Base-by-base conservation (phyloP, 208 protist genomes). In the Wallacemonas sp. region DNA sequence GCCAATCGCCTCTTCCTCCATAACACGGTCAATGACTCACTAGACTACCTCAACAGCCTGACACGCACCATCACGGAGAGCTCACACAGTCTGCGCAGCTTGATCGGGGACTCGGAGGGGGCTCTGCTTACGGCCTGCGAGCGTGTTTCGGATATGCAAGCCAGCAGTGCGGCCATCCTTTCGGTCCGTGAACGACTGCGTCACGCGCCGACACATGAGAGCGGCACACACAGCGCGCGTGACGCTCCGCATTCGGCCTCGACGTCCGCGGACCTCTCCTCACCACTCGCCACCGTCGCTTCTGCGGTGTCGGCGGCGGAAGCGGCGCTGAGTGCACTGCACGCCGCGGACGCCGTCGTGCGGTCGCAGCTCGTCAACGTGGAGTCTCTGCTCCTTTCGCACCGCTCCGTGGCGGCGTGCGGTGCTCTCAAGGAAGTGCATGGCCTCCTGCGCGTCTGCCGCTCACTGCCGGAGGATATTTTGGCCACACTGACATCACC, bases 21-120 rank as follows among this genome's bases (percentile, higher is more conserved):
- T 2, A 92, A 92, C 67, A 81, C 80, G 17, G 73, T 85, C 10
- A 69, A 67, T 2, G 75, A 89, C 57, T 59, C 75, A 1, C 66
- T 76, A 0, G 71, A 80, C 34, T 89, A 92, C 53, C 74, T 87
- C 22, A 61, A 57, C 57, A 84, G 60, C 12, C 71, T 92, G 9
- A 74, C 73, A 8, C 76, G 77, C 26, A 78, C 66, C 62, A 85
- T 89, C 55, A 69, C 83, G 13, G 85, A 76, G 24, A 85, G 77
- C 57, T 66, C 76, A n/a, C 63, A 71, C 36, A 55, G 73, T 34
- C 68, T 87, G 19, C 71, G 74, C 30, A 65, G 65, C 30, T 46
- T 84, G 27, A 81, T 87, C n/a, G 81, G 85, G 15, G 74, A 75
- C 52, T 83, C 75, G 2, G 85, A 87, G 48, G 64, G 65, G n/a